phyloP scores from a whole-genome alignment of 306 rosid genomes.

The Malus sieversii region DNA sequence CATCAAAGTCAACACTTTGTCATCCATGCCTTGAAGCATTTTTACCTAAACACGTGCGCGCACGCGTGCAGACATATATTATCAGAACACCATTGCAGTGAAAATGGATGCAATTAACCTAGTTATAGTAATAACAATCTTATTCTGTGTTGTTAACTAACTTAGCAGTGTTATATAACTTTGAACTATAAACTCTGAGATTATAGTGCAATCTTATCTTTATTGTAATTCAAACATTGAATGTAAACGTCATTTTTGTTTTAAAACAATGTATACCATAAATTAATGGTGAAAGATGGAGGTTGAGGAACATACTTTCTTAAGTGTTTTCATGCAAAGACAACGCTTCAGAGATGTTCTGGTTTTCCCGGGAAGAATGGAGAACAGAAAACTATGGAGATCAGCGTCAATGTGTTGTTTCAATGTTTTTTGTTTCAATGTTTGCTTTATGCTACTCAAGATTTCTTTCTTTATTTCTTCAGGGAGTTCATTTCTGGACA shows the following conservation, averaged over 20 bases:
- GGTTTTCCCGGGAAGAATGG: constrained; percentile 52
- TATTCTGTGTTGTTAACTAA: no score
- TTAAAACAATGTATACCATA: no score
- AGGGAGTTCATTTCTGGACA: background rate
- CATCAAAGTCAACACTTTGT: background rate
- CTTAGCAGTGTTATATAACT: no score
- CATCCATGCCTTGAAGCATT: background rate
- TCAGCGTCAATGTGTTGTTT: constrained; percentile 3
- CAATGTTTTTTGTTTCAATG: background rate
- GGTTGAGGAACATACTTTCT: constrained; percentile 25
- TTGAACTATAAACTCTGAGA: no score
- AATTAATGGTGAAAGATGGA: background rate
- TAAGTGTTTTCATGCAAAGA: constrained; percentile 50
- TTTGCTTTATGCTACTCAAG: background rate
- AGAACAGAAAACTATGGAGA: constrained; percentile 20
- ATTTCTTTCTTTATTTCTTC: background rate
- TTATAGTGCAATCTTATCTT: no score
- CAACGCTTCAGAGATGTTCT: constrained; percentile 53
- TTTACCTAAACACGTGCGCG: background rate
- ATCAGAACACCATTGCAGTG: no score
- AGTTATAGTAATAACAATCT: no score
- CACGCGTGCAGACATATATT: no score
- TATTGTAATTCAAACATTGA: no score
- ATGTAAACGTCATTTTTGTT: no score
- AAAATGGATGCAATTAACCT: background rate